Base-by-base conservation (phyloP, 371 early-diverging fungal genomes). In the Mortierella sp. region DNA sequence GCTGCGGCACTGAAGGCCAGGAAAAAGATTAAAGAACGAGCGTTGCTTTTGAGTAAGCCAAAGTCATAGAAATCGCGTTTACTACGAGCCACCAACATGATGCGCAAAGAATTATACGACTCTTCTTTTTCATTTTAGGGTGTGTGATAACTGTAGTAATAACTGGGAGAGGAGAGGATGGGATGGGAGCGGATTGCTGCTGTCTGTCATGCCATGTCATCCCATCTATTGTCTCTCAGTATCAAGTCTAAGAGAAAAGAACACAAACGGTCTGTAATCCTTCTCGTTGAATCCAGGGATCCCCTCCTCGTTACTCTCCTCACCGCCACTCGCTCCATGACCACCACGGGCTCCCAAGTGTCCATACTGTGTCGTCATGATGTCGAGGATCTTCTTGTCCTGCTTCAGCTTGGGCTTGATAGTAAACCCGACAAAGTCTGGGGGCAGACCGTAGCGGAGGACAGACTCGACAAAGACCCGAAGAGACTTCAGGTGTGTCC, bases 381-480 rank as follows among this genome's bases (percentile, higher is more conserved):
- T 82, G 24, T 93, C 94, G 31, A 94, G 90, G 58, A 94, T 90
- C 87, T 95, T 95, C 67, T 89, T 86, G 47, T 96, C 96, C 74
- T 91, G 88, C 85, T 95, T 95, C 48, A 91, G 91, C 81, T 93
- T 93, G 47, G 94, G 87, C 85, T 91, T 92, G 72, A 98, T 90
- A 11, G 95, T 82, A 76, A 95, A 93, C 3, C 97, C 91, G 72
- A 94, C 90, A 83, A 97, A 99, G 79, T 98, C 96, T 26, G 98
- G 96, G 31, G 99, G 98, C 26, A 98, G 89, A 31, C 99, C 99
- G 84, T 98, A 98, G 67, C 99, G 96, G 80, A 99, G 87, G 0
- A 99, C 92, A n/a, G 96, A 96, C 85, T 99, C 99, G 40, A 97
- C 97, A 90, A 96, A 97, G 41, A 96, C 92, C 10, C 99, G 92